Percentiles rank a stretch among this genome's conserved stretches.
Evolutionary conservation across 2,329 filamentous ascomycete genomes (phyloP).

Genomic region (Nemania serpens): DNA sequence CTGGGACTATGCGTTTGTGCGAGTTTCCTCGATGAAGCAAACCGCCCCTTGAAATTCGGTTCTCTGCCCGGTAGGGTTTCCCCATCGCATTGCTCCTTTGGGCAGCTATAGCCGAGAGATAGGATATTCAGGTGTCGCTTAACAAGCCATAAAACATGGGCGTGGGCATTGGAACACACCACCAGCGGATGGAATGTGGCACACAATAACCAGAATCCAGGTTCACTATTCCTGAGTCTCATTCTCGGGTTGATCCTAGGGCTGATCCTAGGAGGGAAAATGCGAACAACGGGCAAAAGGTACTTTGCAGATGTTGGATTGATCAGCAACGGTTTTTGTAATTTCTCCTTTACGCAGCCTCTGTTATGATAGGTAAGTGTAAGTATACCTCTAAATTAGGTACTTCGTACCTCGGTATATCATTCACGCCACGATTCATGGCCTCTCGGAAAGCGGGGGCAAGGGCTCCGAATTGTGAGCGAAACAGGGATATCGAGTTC

Average conservation of each 20-base stretch:
- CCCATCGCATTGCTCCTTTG: background rate
- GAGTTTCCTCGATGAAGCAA: background rate
- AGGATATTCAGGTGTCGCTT: background rate
- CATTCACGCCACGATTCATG: background rate
- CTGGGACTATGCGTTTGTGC: background rate
- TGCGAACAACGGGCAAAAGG: background rate
- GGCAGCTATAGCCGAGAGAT: background rate
- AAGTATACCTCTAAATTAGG: no score
- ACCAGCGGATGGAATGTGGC: conserved; percentile 1
- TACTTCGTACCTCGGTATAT: conserved; percentile 3
- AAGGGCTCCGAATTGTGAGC: background rate
- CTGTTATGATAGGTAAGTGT: background rate
- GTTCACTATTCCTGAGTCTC: background rate
- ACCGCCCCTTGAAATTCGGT: background rate
- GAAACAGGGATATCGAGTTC: conserved; percentile 1
- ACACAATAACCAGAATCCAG: background rate
- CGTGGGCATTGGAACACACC: background rate
- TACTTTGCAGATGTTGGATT: background rate
- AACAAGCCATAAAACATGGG: background rate
- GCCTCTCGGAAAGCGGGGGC: background rate
- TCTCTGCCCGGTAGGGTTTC: background rate
- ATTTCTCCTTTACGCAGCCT: background rate
- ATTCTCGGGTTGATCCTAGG: background rate
- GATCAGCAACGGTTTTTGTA: conserved; percentile 6
- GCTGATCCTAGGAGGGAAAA: conserved; percentile 1